Base-by-base conservation (phyloP, 805 yeast species). In the Saturnispora diversa region DNA sequence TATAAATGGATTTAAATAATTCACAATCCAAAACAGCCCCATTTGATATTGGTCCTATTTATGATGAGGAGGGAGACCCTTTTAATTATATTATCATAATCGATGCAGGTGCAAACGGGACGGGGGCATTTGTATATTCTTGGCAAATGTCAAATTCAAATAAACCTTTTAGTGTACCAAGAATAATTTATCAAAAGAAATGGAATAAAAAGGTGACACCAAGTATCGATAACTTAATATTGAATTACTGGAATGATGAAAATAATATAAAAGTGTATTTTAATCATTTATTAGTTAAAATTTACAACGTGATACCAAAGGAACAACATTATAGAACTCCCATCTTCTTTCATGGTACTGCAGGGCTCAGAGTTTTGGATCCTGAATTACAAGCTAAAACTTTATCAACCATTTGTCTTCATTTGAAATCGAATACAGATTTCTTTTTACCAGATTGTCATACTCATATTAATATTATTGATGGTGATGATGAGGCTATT, bases 51-150 rank as follows among this genome's bases (percentile, higher is more conserved):
- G 40, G 33, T 2, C 43, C 42, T 6, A 22, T 45, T 7, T 39
- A 39, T 27, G 66, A 69, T 39, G 49, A 54, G 2, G 54, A 65
- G 2, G 72, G 71, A 2, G 56, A 69, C 1, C 80, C 81, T 1
- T 74, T 71, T 44, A 77, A 78, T 53, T 78, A 77, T 52, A 70
- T 77, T 3, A 67, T 78, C 2, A 65, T 78, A 4, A 69, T 78
- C 2, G 85, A 78, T 54, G 74, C 83, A 1, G 84, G 85, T 0
- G 75, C 83, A 3, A 75, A 69, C 43, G 84, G 84, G 0, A 71
- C 82, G 0, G 54, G 84, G 15, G 82, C 78, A 0, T 75, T 66
- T 48, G 66, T 78, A 1, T 78, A 78, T 57, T 65, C 70, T 41
- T 80, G 77, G 76, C 54, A 63, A 31, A 68, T 70, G 39, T 66